phyloP scores from a whole-genome alignment of 2,329 filamentous ascomycete genomes.

The Aspergillus hiratsukae region DNA sequence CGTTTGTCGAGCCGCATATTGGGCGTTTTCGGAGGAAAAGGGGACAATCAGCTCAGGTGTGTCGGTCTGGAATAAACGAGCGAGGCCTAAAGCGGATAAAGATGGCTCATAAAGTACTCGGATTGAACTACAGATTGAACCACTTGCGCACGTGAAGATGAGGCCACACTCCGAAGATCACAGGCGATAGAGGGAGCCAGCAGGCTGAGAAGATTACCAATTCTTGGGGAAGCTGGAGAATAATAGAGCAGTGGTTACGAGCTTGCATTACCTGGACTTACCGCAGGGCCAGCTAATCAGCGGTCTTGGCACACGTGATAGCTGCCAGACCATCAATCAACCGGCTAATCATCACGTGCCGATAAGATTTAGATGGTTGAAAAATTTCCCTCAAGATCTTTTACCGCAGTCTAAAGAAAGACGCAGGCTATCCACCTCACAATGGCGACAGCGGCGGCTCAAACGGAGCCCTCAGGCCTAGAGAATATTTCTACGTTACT shows the following conservation, averaged over 20 bases:
- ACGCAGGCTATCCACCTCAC: slow-evolving; percentile 2
- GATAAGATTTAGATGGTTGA: slow-evolving; percentile 16
- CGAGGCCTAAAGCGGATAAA: background rate
- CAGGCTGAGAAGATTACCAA: background rate
- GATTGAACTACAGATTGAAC: slow-evolving; percentile 12
- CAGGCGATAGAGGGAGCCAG: background rate
- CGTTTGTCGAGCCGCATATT: slow-evolving; percentile 35
- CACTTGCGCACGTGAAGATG: slow-evolving; percentile 10
- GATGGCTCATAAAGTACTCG: background rate
- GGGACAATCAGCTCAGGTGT: slow-evolving; percentile 14
- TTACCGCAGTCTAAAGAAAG: background rate
- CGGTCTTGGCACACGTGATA: slow-evolving; percentile 15
- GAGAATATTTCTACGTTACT: slow-evolving; percentile 28
- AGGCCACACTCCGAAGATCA: slow-evolving; percentile 7
- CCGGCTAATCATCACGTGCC: slow-evolving; percentile 16
- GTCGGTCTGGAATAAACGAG: background rate
- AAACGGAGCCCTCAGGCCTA: slow-evolving; percentile 17
- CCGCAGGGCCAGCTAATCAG: slow-evolving; percentile 11
- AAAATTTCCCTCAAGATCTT: slow-evolving; percentile 17
- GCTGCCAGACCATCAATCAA: background rate
- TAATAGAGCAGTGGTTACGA: background rate
- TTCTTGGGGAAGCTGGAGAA: background rate
- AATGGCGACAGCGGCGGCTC: slow-evolving; percentile 23
- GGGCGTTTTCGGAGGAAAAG: slow-evolving; percentile 14
- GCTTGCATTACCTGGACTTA: background rate